Conservation (phyloP, 192 early-diverging fungal species). For the Backusella mclennaniae region DNA sequence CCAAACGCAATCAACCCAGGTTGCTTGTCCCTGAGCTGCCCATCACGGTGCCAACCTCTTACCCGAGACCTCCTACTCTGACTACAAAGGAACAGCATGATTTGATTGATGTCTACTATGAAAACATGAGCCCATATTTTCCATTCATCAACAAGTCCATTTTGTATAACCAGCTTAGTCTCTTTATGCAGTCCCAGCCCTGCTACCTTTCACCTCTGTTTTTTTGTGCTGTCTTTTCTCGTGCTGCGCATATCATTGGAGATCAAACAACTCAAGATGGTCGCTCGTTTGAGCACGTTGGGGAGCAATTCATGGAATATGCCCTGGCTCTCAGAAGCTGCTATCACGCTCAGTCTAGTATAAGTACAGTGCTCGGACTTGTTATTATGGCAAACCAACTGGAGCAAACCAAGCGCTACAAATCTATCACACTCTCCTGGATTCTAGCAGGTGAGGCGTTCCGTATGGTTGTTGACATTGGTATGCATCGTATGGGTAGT, state of each 20-base stretch:
- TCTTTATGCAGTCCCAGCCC: background rate
- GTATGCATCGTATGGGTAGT: slow-evolving; percentile 52
- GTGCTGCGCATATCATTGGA: background rate
- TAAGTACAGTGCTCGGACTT: slow-evolving; percentile 57
- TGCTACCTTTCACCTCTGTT: background rate
- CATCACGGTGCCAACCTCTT: background rate
- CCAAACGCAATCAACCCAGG: background rate
- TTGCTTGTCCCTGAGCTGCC: background rate
- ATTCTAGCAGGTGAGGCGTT: slow-evolving; percentile 68
- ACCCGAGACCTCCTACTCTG: background rate
- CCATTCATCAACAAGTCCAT: background rate
- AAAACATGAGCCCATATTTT: background rate
- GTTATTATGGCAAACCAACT: slow-evolving; percentile 60
- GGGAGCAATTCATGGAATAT: background rate
- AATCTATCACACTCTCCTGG: slow-evolving; percentile 59
- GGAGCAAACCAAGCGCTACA: slow-evolving; percentile 42
- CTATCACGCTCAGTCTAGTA: slow-evolving; percentile 49
- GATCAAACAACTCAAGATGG: background rate
- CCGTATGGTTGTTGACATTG: slow-evolving; percentile 70
- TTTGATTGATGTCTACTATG: background rate
- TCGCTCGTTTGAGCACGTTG: background rate
- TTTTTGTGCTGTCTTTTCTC: background rate
- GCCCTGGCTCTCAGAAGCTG: slow-evolving; percentile 42
- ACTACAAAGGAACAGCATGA: background rate
- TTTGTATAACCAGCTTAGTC: background rate